Conservation (phyloP, 345 rosid genomes). For the Eucalyptus virginea region DNA sequence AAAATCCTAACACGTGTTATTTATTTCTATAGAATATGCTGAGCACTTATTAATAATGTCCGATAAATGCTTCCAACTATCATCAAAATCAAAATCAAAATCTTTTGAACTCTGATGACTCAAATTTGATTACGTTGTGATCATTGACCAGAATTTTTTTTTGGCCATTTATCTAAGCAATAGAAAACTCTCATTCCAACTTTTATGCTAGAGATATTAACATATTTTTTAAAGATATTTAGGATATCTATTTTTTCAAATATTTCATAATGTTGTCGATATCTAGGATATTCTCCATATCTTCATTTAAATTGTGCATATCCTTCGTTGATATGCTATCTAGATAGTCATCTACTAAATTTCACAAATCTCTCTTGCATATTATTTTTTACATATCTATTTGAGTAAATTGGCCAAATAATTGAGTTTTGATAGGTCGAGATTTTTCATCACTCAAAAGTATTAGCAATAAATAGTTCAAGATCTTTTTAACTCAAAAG, state of each 20-base stretch:
- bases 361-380: too few relatives aligned
- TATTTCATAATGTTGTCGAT: rapidly evolving
- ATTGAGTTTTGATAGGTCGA: not conserved
- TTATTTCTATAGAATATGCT: not conserved
- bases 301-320: not conserved
- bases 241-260: not conserved
- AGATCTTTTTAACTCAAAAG: not conserved
- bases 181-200: not conserved
- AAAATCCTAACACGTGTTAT: not conserved
- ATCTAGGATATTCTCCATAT: not conserved
- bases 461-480: not conserved
- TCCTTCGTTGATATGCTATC: not conserved
- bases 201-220: not conserved
- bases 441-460: not conserved
- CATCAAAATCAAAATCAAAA: not conserved
- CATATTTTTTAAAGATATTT: not conserved
- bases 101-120: rapidly evolving
- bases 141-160: rapidly evolving
- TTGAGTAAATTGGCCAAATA: not conserved
- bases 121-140: not conserved
- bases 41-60: too few relatives aligned
- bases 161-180: not conserved
- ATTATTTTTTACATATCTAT: not conserved
- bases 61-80: rapidly evolving
- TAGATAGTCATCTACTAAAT: not conserved